Evolutionary conservation across 176 grass and related monocot species (phyloP).

Genomic region (Bolboschoenus planiculmis): DNA sequence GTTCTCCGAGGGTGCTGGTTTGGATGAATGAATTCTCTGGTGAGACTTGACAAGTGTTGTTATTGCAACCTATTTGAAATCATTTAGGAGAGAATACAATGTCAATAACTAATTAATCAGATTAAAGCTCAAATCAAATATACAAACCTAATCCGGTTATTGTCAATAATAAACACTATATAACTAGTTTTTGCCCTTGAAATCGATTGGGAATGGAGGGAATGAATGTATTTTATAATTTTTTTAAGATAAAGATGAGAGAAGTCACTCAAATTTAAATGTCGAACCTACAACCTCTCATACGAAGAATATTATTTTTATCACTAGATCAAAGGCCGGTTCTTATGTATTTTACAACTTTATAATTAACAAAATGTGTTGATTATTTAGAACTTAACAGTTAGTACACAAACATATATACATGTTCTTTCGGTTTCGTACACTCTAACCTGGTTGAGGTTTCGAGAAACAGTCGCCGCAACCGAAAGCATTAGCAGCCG

Average conservation of each 20-base stretch:
- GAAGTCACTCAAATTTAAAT: no score
- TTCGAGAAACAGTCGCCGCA: constrained; percentile 33
- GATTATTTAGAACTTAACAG: neutral
- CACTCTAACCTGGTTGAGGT: neutral
- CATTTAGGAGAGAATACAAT: neutral
- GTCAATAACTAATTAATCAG: neutral
- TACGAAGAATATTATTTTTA: no score
- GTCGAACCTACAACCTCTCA: no score
- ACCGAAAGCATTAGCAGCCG: constrained; percentile 15
- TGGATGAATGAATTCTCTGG: constrained; percentile 45
- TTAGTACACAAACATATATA: neutral
- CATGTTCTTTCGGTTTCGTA: neutral
- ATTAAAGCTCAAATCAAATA: neutral
- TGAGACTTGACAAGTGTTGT: constrained; percentile 48
- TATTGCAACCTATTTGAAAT: constrained; percentile 34
- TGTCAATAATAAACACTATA: neutral
- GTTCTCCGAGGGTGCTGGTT: constrained; percentile 29
- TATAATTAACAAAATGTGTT: no score
- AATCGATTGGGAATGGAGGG: neutral
- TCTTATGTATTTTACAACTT: no score
- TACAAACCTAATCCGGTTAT: neutral
- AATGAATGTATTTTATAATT: neutral
- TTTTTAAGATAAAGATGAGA: no score
- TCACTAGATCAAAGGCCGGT: no score
- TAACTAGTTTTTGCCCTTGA: neutral